Percentiles rank a stretch among this genome's conserved stretches.
phyloP scores from a whole-genome alignment of 345 rosid genomes.

The Bretschneidera sinensis region DNA sequence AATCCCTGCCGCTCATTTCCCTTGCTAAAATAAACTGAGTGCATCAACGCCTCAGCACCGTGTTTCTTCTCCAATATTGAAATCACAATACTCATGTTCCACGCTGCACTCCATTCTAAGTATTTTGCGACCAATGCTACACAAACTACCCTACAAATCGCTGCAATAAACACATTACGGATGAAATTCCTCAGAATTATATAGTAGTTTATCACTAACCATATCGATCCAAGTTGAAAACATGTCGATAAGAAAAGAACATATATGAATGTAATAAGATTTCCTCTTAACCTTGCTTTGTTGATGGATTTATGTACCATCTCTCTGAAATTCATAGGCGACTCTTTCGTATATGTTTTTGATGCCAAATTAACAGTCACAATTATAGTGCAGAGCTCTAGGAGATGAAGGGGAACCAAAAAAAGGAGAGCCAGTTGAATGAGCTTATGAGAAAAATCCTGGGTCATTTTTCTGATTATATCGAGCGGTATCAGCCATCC shows the following conservation, averaged over 20 bases:
- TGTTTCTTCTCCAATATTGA: conserved; percentile 29
- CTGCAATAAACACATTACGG: background rate
- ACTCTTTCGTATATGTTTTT: conserved; percentile 17
- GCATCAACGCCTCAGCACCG: conserved; percentile 27
- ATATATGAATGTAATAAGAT: conserved; percentile 36
- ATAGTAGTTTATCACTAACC: conserved; percentile 3
- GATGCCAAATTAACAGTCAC: conserved; percentile 24
- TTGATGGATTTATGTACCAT: conserved; percentile 9
- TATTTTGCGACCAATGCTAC: conserved; percentile 27
- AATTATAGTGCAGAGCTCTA: conserved; percentile 34
- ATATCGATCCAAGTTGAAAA: conserved; percentile 26
- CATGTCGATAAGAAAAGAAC: conserved; percentile 26
- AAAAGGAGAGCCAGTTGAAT: conserved; percentile 10
- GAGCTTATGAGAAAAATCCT: conserved; percentile 3
- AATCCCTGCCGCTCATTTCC: conserved; percentile 25
- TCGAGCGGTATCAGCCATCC: too few species aligned
- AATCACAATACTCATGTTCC: conserved; percentile 41
- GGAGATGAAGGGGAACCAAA: conserved; percentile 15
- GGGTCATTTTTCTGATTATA: background rate
- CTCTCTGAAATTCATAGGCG: conserved; percentile 11
- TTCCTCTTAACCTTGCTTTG: conserved; percentile 26
- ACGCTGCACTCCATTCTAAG: conserved; percentile 39
- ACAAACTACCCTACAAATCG: conserved; percentile 22
- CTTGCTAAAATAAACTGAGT: conserved; percentile 25
- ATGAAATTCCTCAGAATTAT: background rate